A percentile compares a stretch with the other conserved stretches of the same genome.
Conservation (phyloP, 345 rosid species). For the Euphorbia tirucalli region DNA sequence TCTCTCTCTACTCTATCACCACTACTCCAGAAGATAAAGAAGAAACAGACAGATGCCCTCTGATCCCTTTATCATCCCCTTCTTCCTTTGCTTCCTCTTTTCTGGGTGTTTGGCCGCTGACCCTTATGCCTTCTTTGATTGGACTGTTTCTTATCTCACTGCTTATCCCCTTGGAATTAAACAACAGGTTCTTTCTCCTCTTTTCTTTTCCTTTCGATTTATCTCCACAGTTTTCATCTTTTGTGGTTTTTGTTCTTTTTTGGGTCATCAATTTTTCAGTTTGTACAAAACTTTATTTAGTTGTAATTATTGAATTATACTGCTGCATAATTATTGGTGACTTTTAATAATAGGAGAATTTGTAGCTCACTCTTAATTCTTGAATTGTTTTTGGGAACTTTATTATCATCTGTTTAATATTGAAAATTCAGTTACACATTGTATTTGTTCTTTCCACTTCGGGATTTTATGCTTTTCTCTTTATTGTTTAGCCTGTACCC, state of each 20-base stretch:
- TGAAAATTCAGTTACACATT: neutral
- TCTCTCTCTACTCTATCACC: neutral
- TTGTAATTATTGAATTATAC: neutral
- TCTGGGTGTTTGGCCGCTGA: slow-evolving; percentile 45
- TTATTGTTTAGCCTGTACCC: neutral
- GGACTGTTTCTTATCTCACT: slow-evolving; percentile 80
- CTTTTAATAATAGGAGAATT: neutral
- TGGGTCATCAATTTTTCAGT: neutral
- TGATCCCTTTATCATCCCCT: slow-evolving; percentile 17
- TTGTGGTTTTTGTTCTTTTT: neutral
- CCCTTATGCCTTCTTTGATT: slow-evolving; percentile 77
- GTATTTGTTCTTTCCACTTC: neutral
- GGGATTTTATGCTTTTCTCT: neutral
- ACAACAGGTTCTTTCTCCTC: slow-evolving; percentile 51
- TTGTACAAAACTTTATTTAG: neutral
- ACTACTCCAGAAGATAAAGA: neutral
- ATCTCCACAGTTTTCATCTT: neutral
- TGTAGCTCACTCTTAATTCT: neutral
- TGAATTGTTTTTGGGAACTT: neutral
- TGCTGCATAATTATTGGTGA: neutral
- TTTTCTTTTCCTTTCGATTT: neutral
- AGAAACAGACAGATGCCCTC: slow-evolving; percentile 45
- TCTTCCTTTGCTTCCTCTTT: slow-evolving; percentile 23
- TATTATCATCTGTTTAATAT: no score
- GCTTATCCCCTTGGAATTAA: slow-evolving; percentile 66